Conservation (phyloP, 2,329 filamentous ascomycete genomes). For the Claviceps africana region DNA sequence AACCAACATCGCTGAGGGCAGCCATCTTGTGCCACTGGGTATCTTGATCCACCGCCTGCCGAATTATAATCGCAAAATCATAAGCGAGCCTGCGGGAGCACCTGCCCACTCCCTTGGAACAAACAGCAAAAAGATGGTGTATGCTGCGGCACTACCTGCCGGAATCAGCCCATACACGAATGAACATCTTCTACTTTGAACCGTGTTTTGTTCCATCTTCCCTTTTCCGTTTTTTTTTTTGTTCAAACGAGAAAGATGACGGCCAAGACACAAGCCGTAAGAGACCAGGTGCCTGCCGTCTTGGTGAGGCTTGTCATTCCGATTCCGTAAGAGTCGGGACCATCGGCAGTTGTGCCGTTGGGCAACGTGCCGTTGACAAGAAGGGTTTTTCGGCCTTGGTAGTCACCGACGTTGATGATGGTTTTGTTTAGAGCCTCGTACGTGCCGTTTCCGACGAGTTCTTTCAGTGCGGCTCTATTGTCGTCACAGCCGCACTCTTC, state of each 20-base stretch:
- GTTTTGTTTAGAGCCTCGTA: slow-evolving; percentile 45
- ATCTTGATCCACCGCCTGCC: not conserved
- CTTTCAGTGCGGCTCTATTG: slow-evolving; percentile 39
- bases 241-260: slow-evolving; percentile 29
- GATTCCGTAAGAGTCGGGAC: slow-evolving; percentile 18
- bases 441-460: slow-evolving; percentile 51
- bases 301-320: slow-evolving; percentile 21
- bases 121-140: not conserved
- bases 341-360: slow-evolving; percentile 43
- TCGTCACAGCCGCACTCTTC: slow-evolving; percentile 54
- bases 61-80: not conserved
- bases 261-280: slow-evolving; percentile 27
- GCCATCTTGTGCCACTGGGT: not conserved
- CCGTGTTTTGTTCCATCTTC: no score
- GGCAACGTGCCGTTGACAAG: slow-evolving; percentile 64
- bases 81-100: not conserved
- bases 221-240: no score
- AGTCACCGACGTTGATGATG: slow-evolving; percentile 42
- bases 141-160: not conserved
- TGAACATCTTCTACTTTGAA: no score
- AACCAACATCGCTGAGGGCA: not conserved
- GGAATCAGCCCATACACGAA: not conserved
- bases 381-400: slow-evolving; percentile 35
- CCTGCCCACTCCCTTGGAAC: no score
- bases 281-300: slow-evolving; percentile 36